Conservation (phyloP, 116 monocot species). For the Dioscorea cayenensis region DNA sequence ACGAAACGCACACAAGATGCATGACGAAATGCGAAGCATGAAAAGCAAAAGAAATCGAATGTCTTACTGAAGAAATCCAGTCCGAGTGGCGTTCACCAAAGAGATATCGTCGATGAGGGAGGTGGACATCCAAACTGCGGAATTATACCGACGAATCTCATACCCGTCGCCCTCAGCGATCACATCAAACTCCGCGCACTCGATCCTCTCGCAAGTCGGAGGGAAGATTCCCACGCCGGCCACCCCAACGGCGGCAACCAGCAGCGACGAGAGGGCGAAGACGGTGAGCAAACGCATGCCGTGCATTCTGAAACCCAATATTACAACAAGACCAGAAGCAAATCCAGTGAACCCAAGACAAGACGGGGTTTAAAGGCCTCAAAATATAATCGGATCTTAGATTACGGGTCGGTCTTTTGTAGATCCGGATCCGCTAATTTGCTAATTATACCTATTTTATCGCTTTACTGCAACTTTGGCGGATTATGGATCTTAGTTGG, state of each 20-base stretch:
- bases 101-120: slow-evolving; percentile 64
- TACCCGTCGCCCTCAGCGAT: slow-evolving; percentile 54
- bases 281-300: neutral
- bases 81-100: slow-evolving; percentile 57
- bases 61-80: slow-evolving; percentile 65
- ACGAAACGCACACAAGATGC: neutral
- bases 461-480: no score
- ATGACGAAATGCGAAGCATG: neutral
- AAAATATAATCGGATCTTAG: no score
- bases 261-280: neutral
- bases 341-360: no score
- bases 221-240: slow-evolving; percentile 17
- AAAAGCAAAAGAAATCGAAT: neutral
- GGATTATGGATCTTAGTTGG: no score
- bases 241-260: neutral
- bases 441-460: no score
- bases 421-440: no score
- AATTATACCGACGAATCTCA: slow-evolving; percentile 75
- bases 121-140: slow-evolving; percentile 57
- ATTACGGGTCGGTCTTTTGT: no score
- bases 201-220: slow-evolving; percentile 71
- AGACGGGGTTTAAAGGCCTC: no score
- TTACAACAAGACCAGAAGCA: no score
- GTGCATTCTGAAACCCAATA: no score
- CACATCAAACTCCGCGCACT: slow-evolving; percentile 74